Evolutionary conservation across 495 filamentous ascomycete species (phyloP).

Genomic region (Acidiella bohemica): DNA sequence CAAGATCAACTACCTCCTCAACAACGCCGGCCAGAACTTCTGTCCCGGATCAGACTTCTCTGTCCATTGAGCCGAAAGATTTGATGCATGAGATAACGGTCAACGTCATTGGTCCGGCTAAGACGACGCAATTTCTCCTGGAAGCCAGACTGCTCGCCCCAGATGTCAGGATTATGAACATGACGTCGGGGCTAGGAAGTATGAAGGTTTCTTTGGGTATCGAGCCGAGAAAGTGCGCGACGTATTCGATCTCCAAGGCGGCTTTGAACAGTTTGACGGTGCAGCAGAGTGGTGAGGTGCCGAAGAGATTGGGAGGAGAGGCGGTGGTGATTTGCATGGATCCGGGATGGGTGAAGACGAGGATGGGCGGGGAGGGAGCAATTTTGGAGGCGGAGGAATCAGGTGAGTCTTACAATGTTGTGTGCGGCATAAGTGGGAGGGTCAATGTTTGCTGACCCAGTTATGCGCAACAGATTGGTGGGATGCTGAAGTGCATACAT

Average conservation of each 20-base stretch:
- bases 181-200: constrained; percentile 28
- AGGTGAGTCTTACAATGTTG: too few species aligned
- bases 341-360: constrained; percentile 21
- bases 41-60: constrained; percentile 25
- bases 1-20: constrained; percentile 34
- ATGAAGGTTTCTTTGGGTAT: constrained; percentile 10
- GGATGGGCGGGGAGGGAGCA: constrained; percentile 28
- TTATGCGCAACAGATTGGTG: constrained; percentile 25
- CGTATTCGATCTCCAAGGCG: constrained; percentile 34
- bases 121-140: constrained; percentile 26
- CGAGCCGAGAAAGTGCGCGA: constrained; percentile 19
- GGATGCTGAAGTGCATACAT: constrained; percentile 23
- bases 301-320: constrained; percentile 19
- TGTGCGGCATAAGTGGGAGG: too few species aligned
- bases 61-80: constrained; percentile 27
- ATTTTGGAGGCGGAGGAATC: constrained; percentile 24
- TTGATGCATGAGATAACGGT: constrained; percentile 22
- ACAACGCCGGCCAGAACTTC: constrained; percentile 33
- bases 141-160: constrained; percentile 17
- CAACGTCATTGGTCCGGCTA: constrained; percentile 34
- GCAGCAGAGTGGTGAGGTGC: constrained; percentile 30
- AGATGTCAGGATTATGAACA: constrained; percentile 26
- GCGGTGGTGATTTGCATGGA: constrained; percentile 21
- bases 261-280: constrained; percentile 33
- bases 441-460: too few species aligned